These are phyloP conservation scores for Salicornia ramosissima DNA, from an alignment of 148 eudicot species.

Conservation along the genomic window DNA sequence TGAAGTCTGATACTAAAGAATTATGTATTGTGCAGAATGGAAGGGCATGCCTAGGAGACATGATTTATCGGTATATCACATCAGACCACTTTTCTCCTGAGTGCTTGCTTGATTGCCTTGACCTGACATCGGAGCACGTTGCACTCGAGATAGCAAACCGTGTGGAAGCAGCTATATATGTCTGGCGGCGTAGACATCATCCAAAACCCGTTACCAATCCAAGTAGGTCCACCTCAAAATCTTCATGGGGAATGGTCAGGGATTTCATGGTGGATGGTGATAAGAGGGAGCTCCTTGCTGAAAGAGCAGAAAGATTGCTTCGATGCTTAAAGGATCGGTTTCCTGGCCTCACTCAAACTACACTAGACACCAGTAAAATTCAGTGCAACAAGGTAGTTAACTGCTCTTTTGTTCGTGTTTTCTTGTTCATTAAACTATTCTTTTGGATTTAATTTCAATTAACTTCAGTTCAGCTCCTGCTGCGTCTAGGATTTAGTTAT, in stretches of 20 bases:
- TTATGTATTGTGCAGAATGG: constrained; percentile 47
- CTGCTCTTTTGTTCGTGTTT: not conserved
- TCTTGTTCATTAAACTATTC: not conserved
- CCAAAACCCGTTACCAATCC: constrained; percentile 39
- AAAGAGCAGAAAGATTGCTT: constrained; percentile 72
- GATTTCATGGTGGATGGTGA: constrained; percentile 73
- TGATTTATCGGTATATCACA: constrained; percentile 67
- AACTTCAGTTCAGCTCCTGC: too few species aligned
- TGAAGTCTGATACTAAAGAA: not conserved
- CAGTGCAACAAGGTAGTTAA: constrained; percentile 65
- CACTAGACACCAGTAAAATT: constrained; percentile 68
- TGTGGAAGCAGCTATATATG: constrained; percentile 70
- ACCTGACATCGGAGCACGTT: constrained; percentile 57
- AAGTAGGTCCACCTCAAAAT: constrained; percentile 43
- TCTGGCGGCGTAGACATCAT: constrained; percentile 59
- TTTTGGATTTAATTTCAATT: too few species aligned
- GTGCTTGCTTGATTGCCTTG: constrained; percentile 77
- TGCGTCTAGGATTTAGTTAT: too few species aligned
- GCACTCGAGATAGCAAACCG: constrained; percentile 77
- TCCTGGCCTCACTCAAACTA: constrained; percentile 76
- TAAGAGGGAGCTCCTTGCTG: constrained; percentile 58
- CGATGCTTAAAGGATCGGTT: constrained; percentile 70
- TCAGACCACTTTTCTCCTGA: constrained; percentile 71
- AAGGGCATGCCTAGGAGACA: constrained; percentile 73
- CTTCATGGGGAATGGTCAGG: constrained; percentile 76